A percentile compares a stretch with the other conserved stretches of the same genome.
Evolutionary conservation across 257 asterid genomes (phyloP).

Genomic region (Solanum neorickii): DNA sequence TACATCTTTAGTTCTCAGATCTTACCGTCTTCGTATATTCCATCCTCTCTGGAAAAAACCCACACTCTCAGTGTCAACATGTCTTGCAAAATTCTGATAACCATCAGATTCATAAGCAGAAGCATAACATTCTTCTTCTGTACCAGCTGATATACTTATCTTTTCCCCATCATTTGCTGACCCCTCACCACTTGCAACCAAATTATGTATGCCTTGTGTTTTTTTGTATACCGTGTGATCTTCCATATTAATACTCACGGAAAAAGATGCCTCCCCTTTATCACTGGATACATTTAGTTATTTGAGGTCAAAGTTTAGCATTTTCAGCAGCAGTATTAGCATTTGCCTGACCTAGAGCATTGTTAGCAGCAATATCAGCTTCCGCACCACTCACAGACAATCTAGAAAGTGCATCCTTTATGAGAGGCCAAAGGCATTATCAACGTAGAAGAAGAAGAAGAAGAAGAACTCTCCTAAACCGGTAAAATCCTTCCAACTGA

Average conservation of each 20-base stretch:
- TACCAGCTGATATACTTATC: slow-evolving; percentile 24
- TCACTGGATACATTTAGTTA: slow-evolving; percentile 11
- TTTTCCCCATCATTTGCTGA: slow-evolving; percentile 31
- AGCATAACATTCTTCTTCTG: slow-evolving; percentile 38
- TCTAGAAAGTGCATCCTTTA: slow-evolving; percentile 15
- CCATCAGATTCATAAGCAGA: slow-evolving; percentile 50
- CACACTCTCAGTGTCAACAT: not conserved
- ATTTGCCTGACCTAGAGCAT: slow-evolving; percentile 12
- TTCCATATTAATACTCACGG: slow-evolving; percentile 14
- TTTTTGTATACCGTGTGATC: slow-evolving; percentile 4
- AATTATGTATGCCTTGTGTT: slow-evolving; percentile 17
- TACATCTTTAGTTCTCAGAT: slow-evolving; percentile 37
- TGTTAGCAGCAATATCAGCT: too few species aligned
- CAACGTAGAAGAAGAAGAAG: slow-evolving; percentile 29
- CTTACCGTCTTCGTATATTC: slow-evolving; percentile 79
- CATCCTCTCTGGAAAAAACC: slow-evolving; percentile 17
- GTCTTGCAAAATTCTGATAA: slow-evolving; percentile 14
- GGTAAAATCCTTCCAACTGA: slow-evolving; percentile 30
- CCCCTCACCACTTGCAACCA: slow-evolving; percentile 16
- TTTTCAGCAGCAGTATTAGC: slow-evolving; percentile 9
- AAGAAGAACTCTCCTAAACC: slow-evolving; percentile 42
- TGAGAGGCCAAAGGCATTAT: slow-evolving; percentile 41
- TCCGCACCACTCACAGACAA: not conserved
- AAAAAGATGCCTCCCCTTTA: not conserved
- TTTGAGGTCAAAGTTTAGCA: slow-evolving; percentile 7